Conservation (phyloP, 805 yeast genomes). For the Pichia nanzhaoensis region DNA sequence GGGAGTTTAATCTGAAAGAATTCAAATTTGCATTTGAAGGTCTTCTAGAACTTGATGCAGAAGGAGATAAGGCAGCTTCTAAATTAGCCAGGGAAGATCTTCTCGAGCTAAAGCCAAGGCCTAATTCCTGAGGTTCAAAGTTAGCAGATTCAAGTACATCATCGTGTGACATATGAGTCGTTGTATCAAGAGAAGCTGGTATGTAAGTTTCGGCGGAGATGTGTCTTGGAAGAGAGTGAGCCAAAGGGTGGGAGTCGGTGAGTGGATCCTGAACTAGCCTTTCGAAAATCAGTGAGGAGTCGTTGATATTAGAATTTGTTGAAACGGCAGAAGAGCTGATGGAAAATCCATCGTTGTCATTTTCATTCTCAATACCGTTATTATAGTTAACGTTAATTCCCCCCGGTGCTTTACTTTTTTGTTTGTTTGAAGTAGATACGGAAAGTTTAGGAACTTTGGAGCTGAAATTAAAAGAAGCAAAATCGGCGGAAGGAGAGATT, state of each 20-base stretch:
- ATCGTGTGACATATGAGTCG: constrained; percentile 35
- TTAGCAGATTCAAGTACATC: neutral
- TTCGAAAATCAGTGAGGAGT: constrained; percentile 57
- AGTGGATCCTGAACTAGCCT: constrained; percentile 58
- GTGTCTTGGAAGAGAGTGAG: constrained; percentile 29
- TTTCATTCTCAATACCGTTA: neutral
- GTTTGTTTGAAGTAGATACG: no score
- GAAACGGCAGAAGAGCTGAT: constrained; percentile 11
- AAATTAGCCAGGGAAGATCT: constrained; percentile 49
- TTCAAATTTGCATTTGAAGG: constrained; percentile 10
- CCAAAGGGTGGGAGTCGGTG: constrained; percentile 26
- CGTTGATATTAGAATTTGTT: constrained; percentile 9
- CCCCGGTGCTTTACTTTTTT: no score
- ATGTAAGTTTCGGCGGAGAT: constrained; percentile 44
- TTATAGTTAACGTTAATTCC: no score
- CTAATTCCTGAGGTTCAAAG: constrained; percentile 41
- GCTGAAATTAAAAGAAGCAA: no score
- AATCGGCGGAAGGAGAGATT: no score
- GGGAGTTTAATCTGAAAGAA: constrained; percentile 11
- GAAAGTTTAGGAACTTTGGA: neutral
- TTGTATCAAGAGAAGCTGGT: constrained; percentile 50
- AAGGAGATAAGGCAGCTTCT: constrained; percentile 26
- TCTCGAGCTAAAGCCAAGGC: constrained; percentile 38
- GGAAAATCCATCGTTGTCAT: constrained; percentile 12
- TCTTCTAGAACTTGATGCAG: constrained; percentile 11